phyloP scores from a whole-genome alignment of 176 grass and related monocot species.

The Cenchrus purpureus region DNA sequence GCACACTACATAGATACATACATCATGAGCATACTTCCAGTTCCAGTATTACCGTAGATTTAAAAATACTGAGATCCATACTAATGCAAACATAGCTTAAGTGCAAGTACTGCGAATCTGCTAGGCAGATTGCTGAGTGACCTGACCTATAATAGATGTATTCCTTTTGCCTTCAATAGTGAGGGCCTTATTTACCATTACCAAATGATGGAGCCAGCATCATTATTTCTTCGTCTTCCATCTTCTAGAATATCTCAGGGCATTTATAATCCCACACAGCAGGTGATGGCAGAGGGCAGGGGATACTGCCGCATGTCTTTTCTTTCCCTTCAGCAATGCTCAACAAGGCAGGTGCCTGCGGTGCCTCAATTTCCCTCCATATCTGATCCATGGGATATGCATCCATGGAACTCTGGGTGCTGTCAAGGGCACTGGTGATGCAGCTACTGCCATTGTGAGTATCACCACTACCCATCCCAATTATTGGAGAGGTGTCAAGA shows the following conservation, averaged over 20 bases:
- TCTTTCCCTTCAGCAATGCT: slow-evolving; percentile 37
- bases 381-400: slow-evolving; percentile 84
- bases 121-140: slow-evolving; percentile 33
- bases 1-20: slow-evolving; percentile 40
- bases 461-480: neutral
- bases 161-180: slow-evolving; percentile 45
- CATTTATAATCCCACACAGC: slow-evolving; percentile 44
- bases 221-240: slow-evolving; percentile 50
- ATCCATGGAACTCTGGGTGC: slow-evolving; percentile 43
- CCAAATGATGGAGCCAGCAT: slow-evolving; percentile 51
- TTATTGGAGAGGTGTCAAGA: slow-evolving; percentile 18
- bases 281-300: slow-evolving; percentile 35
- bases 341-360: slow-evolving; percentile 22
- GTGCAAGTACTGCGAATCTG: slow-evolving; percentile 23
- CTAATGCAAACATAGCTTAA: slow-evolving; percentile 38
- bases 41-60: slow-evolving; percentile 29
- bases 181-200: slow-evolving; percentile 32
- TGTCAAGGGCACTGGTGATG: slow-evolving; percentile 34
- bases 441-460: slow-evolving; percentile 31
- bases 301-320: slow-evolving; percentile 26
- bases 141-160: slow-evolving; percentile 27
- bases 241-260: slow-evolving; percentile 59
- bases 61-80: slow-evolving; percentile 33
- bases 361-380: slow-evolving; percentile 72
- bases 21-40: slow-evolving; percentile 28